phyloP scores from a whole-genome alignment of 2,329 filamentous ascomycete genomes.

The Graphilbum fragrans region DNA sequence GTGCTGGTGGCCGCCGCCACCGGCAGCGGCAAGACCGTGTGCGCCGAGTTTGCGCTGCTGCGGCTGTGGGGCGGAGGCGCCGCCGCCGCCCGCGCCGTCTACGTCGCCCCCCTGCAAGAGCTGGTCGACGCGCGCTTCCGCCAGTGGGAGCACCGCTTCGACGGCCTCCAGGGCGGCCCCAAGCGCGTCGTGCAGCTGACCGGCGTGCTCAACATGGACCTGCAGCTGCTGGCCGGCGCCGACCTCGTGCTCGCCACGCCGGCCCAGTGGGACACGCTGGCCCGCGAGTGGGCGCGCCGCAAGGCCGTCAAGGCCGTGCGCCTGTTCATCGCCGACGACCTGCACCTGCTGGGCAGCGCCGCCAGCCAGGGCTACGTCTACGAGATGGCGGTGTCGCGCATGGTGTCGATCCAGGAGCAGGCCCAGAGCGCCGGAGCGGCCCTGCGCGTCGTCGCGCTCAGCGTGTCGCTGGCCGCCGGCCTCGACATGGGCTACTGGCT shows the following conservation, averaged over 20 bases:
- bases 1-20: conserved; percentile 88
- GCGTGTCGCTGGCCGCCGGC: conserved; percentile 85
- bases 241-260: conserved; percentile 90
- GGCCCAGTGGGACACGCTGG: conserved; percentile 89
- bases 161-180: conserved; percentile 56
- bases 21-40: conserved; percentile 92
- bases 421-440: conserved; percentile 67
- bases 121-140: conserved; percentile 70
- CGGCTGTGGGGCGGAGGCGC: conserved; percentile 55
- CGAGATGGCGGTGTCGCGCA: conserved; percentile 92
- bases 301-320: conserved; percentile 90
- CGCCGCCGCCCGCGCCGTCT: conserved; percentile 70
- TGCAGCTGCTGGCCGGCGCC: conserved; percentile 76
- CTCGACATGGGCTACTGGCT: conserved; percentile 96
- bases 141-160: conserved; percentile 75
- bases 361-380: conserved; percentile 80
- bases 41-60: conserved; percentile 85
- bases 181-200: conserved; percentile 89
- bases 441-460: conserved; percentile 78
- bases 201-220: conserved; percentile 80
- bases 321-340: conserved; percentile 87
- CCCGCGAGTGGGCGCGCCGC: conserved; percentile 88
- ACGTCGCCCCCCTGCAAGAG: conserved; percentile 90
- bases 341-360: conserved; percentile 90
- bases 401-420: conserved; percentile 90